These are phyloP conservation scores for Vickermania ingenoplastis DNA, from an alignment of 208 protist species.

Conservation along the genomic window DNA sequence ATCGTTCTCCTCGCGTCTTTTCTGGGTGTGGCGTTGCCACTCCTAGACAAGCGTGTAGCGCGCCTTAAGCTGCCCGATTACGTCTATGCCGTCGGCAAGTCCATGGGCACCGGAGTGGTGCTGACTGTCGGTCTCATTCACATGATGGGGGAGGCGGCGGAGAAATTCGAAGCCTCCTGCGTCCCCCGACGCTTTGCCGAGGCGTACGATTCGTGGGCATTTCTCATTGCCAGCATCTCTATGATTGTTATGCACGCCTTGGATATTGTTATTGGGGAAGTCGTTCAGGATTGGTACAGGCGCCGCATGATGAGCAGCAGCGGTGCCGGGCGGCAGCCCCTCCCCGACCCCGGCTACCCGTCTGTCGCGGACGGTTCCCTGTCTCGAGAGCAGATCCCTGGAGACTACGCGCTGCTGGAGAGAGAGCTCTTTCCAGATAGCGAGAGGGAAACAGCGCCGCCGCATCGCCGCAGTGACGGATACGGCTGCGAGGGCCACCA, in stretches of 20 bases:
- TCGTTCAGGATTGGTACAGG: constrained; percentile 1
- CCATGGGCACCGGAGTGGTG: constrained; percentile 17
- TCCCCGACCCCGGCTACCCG: no score
- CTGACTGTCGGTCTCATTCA: constrained; percentile 13
- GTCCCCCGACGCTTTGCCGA: constrained; percentile 24
- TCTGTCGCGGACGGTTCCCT: no score
- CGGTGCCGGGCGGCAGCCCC: no score
- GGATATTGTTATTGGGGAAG: constrained; percentile 19
- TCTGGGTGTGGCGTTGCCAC: neutral
- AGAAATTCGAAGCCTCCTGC: constrained; percentile 17
- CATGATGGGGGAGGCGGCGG: constrained; percentile 15
- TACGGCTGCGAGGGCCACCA: constrained; percentile 3
- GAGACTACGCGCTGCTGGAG: no score
- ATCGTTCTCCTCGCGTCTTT: neutral
- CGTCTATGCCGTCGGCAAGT: constrained; percentile 14
- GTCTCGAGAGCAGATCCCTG: no score
- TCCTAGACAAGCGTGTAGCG: neutral
- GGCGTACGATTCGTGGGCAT: constrained; percentile 35
- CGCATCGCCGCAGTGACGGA: no score
- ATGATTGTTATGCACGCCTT: constrained; percentile 49
- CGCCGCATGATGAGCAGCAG: no score
- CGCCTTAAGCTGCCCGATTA: neutral
- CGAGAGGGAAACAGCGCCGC: no score
- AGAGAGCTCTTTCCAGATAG: no score
- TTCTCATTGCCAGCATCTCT: constrained; percentile 38